Evolutionary conservation across 192 early-diverging fungal genomes (phyloP).

Genomic region (Entomortierella chlamydospora): DNA sequence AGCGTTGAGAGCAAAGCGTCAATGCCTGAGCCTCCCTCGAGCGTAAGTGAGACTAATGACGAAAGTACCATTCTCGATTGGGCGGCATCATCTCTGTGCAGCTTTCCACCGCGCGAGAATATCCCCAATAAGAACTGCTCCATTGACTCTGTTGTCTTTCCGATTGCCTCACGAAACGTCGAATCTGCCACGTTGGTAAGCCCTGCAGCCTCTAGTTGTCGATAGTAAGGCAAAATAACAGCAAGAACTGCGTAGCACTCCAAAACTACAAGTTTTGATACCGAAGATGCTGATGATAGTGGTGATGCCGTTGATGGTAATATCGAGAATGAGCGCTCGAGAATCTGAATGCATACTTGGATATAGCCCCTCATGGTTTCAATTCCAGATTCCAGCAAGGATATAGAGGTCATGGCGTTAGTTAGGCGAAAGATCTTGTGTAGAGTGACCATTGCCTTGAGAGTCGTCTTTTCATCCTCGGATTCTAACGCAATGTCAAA

Average conservation of each 20-base stretch:
- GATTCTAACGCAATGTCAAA: conserved; percentile 26
- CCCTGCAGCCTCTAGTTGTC: neutral
- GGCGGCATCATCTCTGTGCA: neutral
- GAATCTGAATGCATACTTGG: conserved; percentile 10
- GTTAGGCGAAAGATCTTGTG: conserved; percentile 39
- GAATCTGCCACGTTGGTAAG: neutral
- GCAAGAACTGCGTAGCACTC: conserved; percentile 29
- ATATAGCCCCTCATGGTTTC: conserved; percentile 24
- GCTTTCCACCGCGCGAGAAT: neutral
- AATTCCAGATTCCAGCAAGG: conserved; percentile 1
- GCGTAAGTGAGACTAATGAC: conserved; percentile 9
- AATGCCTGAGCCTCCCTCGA: conserved; percentile 8
- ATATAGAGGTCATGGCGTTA: conserved; percentile 16
- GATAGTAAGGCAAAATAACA: conserved; percentile 17
- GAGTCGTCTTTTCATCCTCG: conserved; percentile 28
- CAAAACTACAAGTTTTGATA: conserved; percentile 12
- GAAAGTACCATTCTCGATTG: conserved; percentile 25
- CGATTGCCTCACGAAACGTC: conserved; percentile 6
- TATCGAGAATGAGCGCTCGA: conserved; percentile 4
- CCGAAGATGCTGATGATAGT: neutral
- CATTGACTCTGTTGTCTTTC: conserved; percentile 20
- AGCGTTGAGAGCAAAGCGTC: conserved; percentile 16
- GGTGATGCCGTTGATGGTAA: neutral
- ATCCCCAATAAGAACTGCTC: conserved; percentile 23
- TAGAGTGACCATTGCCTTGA: conserved; percentile 19